Evolutionary conservation across 1,139 yeast genomes (phyloP).

Genomic region (Suhomyces anneliseae): DNA sequence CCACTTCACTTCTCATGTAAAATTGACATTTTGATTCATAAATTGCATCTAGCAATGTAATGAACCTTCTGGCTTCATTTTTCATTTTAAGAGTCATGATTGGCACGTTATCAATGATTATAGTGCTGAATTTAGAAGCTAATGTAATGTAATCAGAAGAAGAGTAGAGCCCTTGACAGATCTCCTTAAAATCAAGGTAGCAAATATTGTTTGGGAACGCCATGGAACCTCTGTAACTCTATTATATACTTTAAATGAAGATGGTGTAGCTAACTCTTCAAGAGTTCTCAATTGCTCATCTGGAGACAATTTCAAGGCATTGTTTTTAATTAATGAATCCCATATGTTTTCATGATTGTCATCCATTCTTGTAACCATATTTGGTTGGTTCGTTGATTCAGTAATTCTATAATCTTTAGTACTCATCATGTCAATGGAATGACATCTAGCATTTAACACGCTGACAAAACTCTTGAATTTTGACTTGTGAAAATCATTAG

Average conservation of each 20-base stretch:
- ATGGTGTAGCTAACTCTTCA: conserved; percentile 23
- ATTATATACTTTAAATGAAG: conserved; percentile 53
- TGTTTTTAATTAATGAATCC: conserved; percentile 29
- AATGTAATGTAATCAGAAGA: conserved; percentile 71
- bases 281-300: conserved; percentile 14
- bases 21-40: conserved; percentile 68
- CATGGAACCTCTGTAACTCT: conserved; percentile 50
- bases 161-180: conserved; percentile 61
- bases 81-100: conserved; percentile 57
- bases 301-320: conserved; percentile 2
- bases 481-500: conserved; percentile 60
- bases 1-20: conserved; percentile 49
- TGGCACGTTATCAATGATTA: conserved; percentile 64
- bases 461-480: conserved; percentile 59
- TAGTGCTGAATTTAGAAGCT: conserved; percentile 57
- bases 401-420: conserved; percentile 54
- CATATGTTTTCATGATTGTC: conserved; percentile 33
- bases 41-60: conserved; percentile 64
- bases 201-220: conserved; percentile 39
- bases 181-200: conserved; percentile 50
- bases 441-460: conserved; percentile 61
- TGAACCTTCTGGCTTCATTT: conserved; percentile 68
- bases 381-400: conserved; percentile 30
- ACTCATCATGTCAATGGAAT: conserved; percentile 62
- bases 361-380: conserved; percentile 33